Evolutionary conservation across 208 protist species (phyloP).

Genomic region (Trypanosoma cruzi): DNA sequence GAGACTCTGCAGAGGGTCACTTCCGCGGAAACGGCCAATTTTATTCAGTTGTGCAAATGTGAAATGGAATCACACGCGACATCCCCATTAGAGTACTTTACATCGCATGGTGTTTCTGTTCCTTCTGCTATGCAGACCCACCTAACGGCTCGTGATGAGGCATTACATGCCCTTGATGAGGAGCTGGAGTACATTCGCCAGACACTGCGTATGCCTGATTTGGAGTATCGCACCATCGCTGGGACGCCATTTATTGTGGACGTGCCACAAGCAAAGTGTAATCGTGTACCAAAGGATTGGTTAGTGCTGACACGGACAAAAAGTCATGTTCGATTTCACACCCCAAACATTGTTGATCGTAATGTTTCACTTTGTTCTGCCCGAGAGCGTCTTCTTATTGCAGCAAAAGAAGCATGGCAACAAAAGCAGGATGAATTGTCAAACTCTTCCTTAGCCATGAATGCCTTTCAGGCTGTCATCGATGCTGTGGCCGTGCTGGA

Average conservation of each 20-base stretch:
- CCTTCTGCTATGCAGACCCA: conserved; percentile 43
- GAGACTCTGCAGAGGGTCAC: conserved; percentile 32
- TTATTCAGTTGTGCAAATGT: conserved; percentile 38
- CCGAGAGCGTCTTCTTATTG: conserved; percentile 60
- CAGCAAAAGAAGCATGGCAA: conserved; percentile 60
- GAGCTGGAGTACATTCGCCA: conserved; percentile 61
- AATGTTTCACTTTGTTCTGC: conserved; percentile 65
- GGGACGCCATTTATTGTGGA: conserved; percentile 84
- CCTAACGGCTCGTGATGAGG: conserved; percentile 38
- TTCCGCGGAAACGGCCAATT: conserved; percentile 23
- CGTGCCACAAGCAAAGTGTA: conserved; percentile 53
- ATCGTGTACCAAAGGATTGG: conserved; percentile 61
- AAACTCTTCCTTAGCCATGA: conserved; percentile 29
- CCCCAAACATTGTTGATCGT: conserved; percentile 54
- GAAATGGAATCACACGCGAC: conserved; percentile 49
- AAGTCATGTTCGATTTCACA: conserved; percentile 85
- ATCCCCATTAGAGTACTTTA: conserved; percentile 72
- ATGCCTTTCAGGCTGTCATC: conserved; percentile 43
- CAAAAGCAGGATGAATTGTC: conserved; percentile 41
- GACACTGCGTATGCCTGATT: conserved; percentile 49
- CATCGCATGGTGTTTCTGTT: conserved; percentile 13
- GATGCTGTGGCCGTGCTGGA: conserved; percentile 57
- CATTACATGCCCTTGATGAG: conserved; percentile 43
- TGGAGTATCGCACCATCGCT: conserved; percentile 81
- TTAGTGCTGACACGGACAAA: conserved; percentile 78